A percentile compares a stretch with the other conserved stretches of the same genome.
These are phyloP conservation scores for Boletus rubescentipes DNA, from an alignment of 768 basidiomycete species.

Conservation along the genomic window DNA sequence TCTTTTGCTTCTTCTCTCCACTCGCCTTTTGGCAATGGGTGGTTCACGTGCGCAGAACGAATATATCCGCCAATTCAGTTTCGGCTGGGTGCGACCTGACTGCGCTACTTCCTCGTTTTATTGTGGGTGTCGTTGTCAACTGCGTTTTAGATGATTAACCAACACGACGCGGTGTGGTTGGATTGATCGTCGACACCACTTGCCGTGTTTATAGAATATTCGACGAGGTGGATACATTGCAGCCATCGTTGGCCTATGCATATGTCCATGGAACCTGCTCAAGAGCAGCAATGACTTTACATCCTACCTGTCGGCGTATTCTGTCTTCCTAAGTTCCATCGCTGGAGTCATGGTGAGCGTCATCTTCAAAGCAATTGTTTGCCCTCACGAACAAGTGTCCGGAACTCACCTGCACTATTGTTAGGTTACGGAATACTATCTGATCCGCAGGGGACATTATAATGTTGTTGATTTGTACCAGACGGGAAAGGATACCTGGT, in stretches of 20 bases:
- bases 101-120: conserved; percentile 71
- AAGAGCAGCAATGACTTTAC: conserved; percentile 74
- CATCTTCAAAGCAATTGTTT: not conserved
- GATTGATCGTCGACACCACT: not conserved
- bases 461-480: conserved; percentile 72
- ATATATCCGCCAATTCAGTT: conserved; percentile 81
- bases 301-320: conserved; percentile 79
- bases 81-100: conserved; percentile 84
- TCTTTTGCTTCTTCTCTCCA: not conserved
- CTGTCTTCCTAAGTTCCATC: conserved; percentile 79
- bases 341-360: conserved; percentile 70
- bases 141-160: not conserved
- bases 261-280: conserved; percentile 76
- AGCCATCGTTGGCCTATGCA: conserved; percentile 73
- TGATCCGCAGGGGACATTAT: conserved; percentile 69
- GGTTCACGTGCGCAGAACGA: conserved; percentile 47
- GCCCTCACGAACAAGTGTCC: not conserved
- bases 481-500: conserved; percentile 58
- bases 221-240: conserved; percentile 82
- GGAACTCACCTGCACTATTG: not conserved
- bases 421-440: conserved; percentile 77
- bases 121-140: conserved; percentile 43
- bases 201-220: conserved; percentile 53
- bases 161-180: not conserved
- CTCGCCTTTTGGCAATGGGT: conserved; percentile 6